These are phyloP conservation scores for Populus simonii DNA, from an alignment of 345 rosid genomes.

Conservation along the genomic window DNA sequence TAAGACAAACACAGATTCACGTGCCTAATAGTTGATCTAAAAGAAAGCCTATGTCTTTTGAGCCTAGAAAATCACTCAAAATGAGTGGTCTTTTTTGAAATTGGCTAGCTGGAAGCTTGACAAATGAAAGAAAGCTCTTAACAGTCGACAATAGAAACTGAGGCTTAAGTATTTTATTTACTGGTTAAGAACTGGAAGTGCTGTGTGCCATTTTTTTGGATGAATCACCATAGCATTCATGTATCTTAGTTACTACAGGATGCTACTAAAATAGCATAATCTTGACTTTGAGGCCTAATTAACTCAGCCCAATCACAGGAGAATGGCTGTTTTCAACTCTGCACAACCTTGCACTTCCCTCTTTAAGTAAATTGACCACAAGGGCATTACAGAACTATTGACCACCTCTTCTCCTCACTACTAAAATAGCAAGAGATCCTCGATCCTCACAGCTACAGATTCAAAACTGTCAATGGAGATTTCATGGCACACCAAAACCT, in stretches of 20 bases:
- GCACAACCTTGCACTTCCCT: neutral
- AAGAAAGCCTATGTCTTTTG: no score
- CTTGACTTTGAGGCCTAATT: neutral
- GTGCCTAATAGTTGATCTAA: neutral
- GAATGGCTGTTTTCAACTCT: neutral
- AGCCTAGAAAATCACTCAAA: neutral
- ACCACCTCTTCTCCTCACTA: neutral
- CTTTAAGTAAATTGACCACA: neutral
- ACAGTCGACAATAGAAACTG: neutral
- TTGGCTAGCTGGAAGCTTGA: neutral
- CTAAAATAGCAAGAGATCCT: neutral
- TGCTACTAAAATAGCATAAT: neutral
- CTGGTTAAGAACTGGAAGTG: neutral
- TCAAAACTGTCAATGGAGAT: constrained; percentile 18
- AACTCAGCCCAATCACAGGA: constrained; percentile 12
- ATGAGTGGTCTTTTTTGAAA: no score
- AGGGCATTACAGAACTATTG: neutral
- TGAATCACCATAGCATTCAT: neutral
- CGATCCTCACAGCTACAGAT: neutral
- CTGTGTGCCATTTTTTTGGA: neutral
- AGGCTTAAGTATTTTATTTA: neutral
- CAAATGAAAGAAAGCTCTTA: neutral
- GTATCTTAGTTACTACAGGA: neutral
- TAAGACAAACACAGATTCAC: neutral
- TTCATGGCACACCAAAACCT: constrained; percentile 9